These are phyloP conservation scores for Hordeum vulgare DNA, from an alignment of 176 grass and related monocot genomes.

Conservation along the genomic window MorexV3_pseudomolecules_assembly NC_058518.1:254363901-254364400, in stretches of 20 bases:
- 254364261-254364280: not conserved
- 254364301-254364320: not conserved
- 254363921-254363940: conserved; percentile 48
- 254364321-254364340: not conserved
- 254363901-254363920: conserved; percentile 38
- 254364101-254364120: too few species aligned
- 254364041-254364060: not conserved
- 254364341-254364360: not conserved
- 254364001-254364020: not conserved
- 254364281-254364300: not conserved
- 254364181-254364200: too few species aligned
- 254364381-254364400: not conserved
- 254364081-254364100: too few species aligned
- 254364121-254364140: too few species aligned
- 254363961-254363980: not conserved
- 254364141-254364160: too few species aligned
- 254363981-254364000: not conserved
- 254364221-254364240: too few species aligned
- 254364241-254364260: too few species aligned
- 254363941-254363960: conserved; percentile 41
- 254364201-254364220: too few species aligned
- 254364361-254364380: not conserved
- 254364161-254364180: too few species aligned
- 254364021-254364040: not conserved
- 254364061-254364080: too few species aligned